phyloP scores from a whole-genome alignment of 2,329 filamentous ascomycete genomes.

The Fusarium sp. region DNA sequence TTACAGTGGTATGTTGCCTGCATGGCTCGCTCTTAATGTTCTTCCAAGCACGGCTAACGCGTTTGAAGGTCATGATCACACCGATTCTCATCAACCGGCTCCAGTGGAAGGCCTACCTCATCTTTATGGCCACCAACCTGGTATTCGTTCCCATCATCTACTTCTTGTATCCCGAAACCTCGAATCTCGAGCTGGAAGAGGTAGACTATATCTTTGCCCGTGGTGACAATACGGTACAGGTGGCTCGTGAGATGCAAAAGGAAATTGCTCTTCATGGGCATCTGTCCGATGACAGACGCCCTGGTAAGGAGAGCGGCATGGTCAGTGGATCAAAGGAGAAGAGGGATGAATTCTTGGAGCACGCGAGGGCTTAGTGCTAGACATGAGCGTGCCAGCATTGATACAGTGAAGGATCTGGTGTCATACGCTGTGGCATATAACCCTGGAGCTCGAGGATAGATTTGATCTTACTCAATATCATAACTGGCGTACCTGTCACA shows the following conservation, averaged over 20 bases:
- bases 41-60: neutral
- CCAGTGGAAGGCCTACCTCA: slow-evolving; percentile 15
- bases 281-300: neutral
- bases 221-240: slow-evolving; percentile 7
- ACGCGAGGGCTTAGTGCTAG: neutral
- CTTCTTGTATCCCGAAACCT: slow-evolving; percentile 13
- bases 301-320: neutral
- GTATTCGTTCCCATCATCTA: slow-evolving; percentile 1
- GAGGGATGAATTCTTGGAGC: neutral
- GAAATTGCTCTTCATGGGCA: slow-evolving; percentile 2
- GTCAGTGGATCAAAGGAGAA: neutral
- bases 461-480: too few species aligned
- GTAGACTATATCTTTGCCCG: slow-evolving; percentile 22
- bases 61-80: slow-evolving; percentile 58
- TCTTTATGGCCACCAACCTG: slow-evolving; percentile 20
- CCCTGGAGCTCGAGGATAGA: too few species aligned
- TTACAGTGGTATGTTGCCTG: neutral
- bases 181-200: slow-evolving; percentile 9
- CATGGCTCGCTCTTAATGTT: slow-evolving; percentile 20
- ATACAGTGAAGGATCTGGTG: too few species aligned
- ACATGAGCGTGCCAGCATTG: too few species aligned
- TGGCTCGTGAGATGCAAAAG: slow-evolving; percentile 12
- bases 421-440: too few species aligned
- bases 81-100: slow-evolving; percentile 43
- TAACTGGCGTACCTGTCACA: too few species aligned